These are phyloP conservation scores for Lasiodiplodia sp. DNA, from an alignment of 2,329 filamentous ascomycete genomes.

Conservation along the genomic window DNA sequence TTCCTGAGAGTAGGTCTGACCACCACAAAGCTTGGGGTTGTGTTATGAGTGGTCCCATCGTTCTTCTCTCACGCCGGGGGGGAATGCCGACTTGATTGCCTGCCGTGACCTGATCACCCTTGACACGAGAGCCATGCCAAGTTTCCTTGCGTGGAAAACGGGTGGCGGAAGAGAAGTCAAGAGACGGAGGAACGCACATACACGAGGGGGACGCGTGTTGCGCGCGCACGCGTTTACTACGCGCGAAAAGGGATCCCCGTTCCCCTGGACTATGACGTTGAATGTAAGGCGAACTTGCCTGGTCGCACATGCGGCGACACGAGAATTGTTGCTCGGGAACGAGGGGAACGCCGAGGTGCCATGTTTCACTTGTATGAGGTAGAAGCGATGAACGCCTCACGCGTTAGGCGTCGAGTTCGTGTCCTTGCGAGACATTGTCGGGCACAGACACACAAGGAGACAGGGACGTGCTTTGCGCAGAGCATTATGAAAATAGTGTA, in stretches of 20 bases:
- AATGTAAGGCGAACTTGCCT: background rate
- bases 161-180: background rate
- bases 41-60: no score
- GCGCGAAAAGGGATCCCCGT: background rate
- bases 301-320: background rate
- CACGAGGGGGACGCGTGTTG: background rate
- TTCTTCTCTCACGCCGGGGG: no score
- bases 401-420: constrained; percentile 7
- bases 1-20: no score
- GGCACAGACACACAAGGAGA: background rate
- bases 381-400: background rate
- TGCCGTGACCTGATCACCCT: background rate
- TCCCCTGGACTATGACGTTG: background rate
- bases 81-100: background rate
- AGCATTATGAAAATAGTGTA: constrained; percentile 5
- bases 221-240: background rate
- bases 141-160: background rate
- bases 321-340: background rate
- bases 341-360: background rate
- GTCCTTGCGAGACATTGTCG: background rate
- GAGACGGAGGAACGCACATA: background rate
- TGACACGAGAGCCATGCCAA: background rate
- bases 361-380: background rate
- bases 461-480: background rate
- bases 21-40: no score